Evolutionary conservation across 768 basidiomycete species (phyloP).

Genomic region (Kwoniella shandongensis): DNA sequence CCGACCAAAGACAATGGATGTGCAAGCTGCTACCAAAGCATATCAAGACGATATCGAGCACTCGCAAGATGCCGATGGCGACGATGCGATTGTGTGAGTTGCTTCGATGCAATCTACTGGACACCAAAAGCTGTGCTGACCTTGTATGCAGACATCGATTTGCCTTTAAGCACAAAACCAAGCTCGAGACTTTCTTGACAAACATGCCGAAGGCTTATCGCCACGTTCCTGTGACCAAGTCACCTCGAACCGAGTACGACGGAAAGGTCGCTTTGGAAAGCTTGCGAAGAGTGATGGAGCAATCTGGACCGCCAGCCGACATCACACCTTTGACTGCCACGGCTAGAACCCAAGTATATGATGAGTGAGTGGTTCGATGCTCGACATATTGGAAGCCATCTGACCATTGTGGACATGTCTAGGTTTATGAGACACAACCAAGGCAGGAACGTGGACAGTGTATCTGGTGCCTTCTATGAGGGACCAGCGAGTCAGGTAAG

Average conservation of each 20-base stretch:
- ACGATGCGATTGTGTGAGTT: constrained; percentile 38
- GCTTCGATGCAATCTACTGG: no score
- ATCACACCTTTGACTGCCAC: constrained; percentile 21
- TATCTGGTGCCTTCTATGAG: constrained; percentile 42
- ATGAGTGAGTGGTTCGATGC: constrained; percentile 44
- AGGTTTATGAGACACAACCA: constrained; percentile 46
- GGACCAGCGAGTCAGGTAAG: constrained; percentile 45
- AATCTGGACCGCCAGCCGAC: constrained; percentile 29
- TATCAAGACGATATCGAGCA: constrained; percentile 31
- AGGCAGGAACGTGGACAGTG: constrained; percentile 35
- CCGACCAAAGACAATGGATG: constrained; percentile 33
- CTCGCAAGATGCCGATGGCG: constrained; percentile 35
- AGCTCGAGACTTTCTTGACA: constrained; percentile 22
- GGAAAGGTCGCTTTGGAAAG: constrained; percentile 24
- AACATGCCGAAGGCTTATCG: constrained; percentile 23
- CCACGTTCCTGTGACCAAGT: constrained; percentile 7
- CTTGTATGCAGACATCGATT: constrained; percentile 44
- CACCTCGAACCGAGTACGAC: constrained; percentile 28
- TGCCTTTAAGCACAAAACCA: constrained; percentile 27
- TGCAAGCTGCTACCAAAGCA: constrained; percentile 24
- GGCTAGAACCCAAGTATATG: constrained; percentile 33
- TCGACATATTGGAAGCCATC: not conserved
- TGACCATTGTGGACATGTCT: not conserved
- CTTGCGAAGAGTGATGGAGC: constrained; percentile 28
- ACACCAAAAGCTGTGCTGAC: no score